phyloP scores from a whole-genome alignment of 2,329 filamentous ascomycete species.

The Phyllosticta ampelicida region DNA sequence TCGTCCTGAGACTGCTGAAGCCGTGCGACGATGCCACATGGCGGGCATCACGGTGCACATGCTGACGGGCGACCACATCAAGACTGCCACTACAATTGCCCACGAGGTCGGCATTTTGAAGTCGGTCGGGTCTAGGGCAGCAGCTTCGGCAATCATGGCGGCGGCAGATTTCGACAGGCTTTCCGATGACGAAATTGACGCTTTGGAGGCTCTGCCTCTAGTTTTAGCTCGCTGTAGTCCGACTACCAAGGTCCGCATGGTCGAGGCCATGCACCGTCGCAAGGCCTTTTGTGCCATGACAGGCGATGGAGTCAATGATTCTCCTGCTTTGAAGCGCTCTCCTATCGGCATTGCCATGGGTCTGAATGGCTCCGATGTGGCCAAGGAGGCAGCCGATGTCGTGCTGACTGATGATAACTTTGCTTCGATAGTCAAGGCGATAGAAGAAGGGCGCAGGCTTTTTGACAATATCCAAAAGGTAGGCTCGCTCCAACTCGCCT shows the following conservation, averaged over 20 bases:
- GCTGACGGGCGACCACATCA: slow-evolving; percentile 38
- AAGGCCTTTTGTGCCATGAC: slow-evolving; percentile 33
- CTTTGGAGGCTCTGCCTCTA: slow-evolving; percentile 30
- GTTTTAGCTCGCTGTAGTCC: slow-evolving; percentile 38
- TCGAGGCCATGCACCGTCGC: slow-evolving; percentile 30
- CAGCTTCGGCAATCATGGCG: slow-evolving; percentile 23
- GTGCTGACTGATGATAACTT: slow-evolving; percentile 33
- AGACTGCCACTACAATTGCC: slow-evolving; percentile 38
- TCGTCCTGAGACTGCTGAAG: slow-evolving; percentile 61
- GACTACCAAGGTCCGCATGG: slow-evolving; percentile 38
- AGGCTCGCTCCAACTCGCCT: background rate
- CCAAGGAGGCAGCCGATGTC: slow-evolving; percentile 32
- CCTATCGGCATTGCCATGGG: slow-evolving; percentile 35
- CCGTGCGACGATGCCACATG: slow-evolving; percentile 34
- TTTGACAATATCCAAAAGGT: slow-evolving; percentile 31
- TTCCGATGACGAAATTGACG: slow-evolving; percentile 33
- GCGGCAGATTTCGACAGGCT: slow-evolving; percentile 36
- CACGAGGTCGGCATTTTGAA: slow-evolving; percentile 33
- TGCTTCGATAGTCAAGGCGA: slow-evolving; percentile 31
- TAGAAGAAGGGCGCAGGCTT: slow-evolving; percentile 30
- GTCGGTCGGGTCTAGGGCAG: slow-evolving; percentile 1
- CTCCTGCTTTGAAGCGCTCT: slow-evolving; percentile 30
- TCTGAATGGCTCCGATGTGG: slow-evolving; percentile 27
- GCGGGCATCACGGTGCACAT: slow-evolving; percentile 41
- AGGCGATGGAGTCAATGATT: slow-evolving; percentile 33